phyloP scores from a whole-genome alignment of 1,139 yeast genomes.

The Torulaspora pretoriensis region DNA sequence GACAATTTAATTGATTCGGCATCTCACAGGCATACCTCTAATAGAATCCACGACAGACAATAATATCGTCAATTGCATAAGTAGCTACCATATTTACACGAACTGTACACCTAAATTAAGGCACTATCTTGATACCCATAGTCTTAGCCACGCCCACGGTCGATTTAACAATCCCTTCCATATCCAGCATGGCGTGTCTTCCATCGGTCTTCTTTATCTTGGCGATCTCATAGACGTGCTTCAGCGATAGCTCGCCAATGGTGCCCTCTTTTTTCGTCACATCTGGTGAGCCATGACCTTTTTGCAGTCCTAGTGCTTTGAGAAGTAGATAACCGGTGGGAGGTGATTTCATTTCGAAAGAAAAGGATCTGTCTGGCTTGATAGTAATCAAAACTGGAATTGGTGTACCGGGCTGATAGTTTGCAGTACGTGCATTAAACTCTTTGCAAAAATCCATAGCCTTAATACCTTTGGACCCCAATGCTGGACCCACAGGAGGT shows the following conservation, averaged over 20 bases:
- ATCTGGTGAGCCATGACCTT: constrained; percentile 52
- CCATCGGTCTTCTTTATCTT: constrained; percentile 86
- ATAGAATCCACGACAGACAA: constrained; percentile 6
- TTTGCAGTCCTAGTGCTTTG: constrained; percentile 77
- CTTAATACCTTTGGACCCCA: constrained; percentile 97
- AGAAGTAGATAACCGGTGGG: constrained; percentile 83
- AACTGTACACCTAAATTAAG: constrained; percentile 37
- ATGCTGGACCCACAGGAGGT: constrained; percentile 98
- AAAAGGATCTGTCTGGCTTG: constrained; percentile 86
- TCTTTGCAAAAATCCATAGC: constrained; percentile 98
- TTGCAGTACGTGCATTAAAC: constrained; percentile 94
- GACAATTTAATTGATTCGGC: constrained; percentile 1
- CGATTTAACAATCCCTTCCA: constrained; percentile 76
- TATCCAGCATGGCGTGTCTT: constrained; percentile 64
- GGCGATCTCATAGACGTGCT: constrained; percentile 92
- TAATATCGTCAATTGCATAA: constrained; percentile 3
- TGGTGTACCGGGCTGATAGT: constrained; percentile 79
- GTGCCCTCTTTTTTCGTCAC: constrained; percentile 28
- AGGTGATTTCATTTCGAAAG: constrained; percentile 85
- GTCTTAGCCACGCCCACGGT: constrained; percentile 83
- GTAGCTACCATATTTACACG: constrained; percentile 10
- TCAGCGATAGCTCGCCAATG: constrained; percentile 74
- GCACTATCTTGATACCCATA: constrained; percentile 79
- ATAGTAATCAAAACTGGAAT: constrained; percentile 81
- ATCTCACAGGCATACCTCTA: constrained; percentile 5